phyloP scores from a whole-genome alignment of 2,329 filamentous ascomycete genomes.

The Xylaria sp. region DNA sequence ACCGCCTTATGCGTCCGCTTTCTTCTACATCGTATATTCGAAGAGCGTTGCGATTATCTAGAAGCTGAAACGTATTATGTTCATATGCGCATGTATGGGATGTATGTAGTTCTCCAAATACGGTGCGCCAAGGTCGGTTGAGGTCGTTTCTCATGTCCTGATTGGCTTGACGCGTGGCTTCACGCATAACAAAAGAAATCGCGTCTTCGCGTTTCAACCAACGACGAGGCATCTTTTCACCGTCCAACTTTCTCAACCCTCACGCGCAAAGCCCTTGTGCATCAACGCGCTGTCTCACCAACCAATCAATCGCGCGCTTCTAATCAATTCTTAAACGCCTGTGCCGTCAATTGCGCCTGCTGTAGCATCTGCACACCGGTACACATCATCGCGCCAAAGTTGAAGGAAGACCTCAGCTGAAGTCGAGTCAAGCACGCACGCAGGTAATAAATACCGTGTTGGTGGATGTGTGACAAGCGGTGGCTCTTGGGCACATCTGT shows the following conservation, averaged over 20 bases:
- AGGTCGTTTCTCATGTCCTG: constrained; percentile 18
- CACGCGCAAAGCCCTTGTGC: constrained; percentile 16
- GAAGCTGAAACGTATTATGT: no score
- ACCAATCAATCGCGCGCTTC: constrained; percentile 6
- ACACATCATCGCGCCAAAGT: neutral
- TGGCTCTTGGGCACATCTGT: no score
- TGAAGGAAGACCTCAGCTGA: neutral
- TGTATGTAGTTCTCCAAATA: neutral
- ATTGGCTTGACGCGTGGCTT: constrained; percentile 25
- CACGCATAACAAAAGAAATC: constrained; percentile 25
- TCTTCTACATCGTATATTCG: no score
- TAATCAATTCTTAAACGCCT: constrained; percentile 13
- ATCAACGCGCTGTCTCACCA: constrained; percentile 1
- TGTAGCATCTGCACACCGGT: neutral
- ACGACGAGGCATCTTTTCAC: neutral
- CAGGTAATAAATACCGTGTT: neutral
- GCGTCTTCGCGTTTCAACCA: constrained; percentile 23
- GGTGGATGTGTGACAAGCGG: neutral
- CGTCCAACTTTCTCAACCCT: constrained; percentile 16
- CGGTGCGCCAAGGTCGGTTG: constrained; percentile 22
- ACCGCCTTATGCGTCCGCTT: neutral
- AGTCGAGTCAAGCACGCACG: neutral
- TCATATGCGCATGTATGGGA: no score
- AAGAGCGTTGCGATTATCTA: no score
- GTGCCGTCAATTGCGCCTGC: constrained; percentile 2